These are phyloP conservation scores for Xylaria sp. DNA, from an alignment of 2,329 filamentous ascomycete species.

Conservation along the genomic window DNA sequence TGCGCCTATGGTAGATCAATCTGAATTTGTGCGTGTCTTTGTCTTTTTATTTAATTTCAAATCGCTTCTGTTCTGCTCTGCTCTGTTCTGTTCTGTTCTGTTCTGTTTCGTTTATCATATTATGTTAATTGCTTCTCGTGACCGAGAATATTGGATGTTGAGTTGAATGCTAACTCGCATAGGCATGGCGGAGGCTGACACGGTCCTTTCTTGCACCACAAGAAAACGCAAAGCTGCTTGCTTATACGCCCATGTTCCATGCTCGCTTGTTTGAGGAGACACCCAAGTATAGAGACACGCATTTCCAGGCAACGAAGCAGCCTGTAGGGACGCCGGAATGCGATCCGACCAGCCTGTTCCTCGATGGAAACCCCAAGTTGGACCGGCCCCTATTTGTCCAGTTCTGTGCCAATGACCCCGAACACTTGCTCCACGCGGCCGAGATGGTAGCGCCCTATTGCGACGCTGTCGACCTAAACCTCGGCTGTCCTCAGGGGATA, in stretches of 20 bases:
- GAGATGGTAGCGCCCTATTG: constrained; percentile 83
- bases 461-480: constrained; percentile 93
- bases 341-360: constrained; percentile 57
- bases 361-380: constrained; percentile 86
- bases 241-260: constrained; percentile 97
- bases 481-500: constrained; percentile 96
- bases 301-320: constrained; percentile 76
- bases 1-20: constrained; percentile 98
- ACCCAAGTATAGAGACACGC: constrained; percentile 77
- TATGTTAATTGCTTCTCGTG: too few relatives aligned
- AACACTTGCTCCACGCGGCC: constrained; percentile 82
- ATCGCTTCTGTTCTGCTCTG: neutral
- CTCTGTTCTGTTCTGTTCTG: neutral
- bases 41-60: too few relatives aligned
- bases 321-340: constrained; percentile 33
- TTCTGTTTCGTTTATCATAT: too few relatives aligned
- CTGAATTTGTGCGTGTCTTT: constrained; percentile 82
- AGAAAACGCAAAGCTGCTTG: constrained; percentile 73
- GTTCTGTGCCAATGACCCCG: constrained; percentile 90
- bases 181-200: constrained; percentile 98
- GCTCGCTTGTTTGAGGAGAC: constrained; percentile 86
- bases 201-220: constrained; percentile 84
- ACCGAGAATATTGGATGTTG: neutral
- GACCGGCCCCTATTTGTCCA: constrained; percentile 95
- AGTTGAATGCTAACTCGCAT: constrained; percentile 30